Evolutionary conservation across 192 early-diverging fungal species (phyloP).

Genomic region (Lunasporangiospora selenospora): DNA sequence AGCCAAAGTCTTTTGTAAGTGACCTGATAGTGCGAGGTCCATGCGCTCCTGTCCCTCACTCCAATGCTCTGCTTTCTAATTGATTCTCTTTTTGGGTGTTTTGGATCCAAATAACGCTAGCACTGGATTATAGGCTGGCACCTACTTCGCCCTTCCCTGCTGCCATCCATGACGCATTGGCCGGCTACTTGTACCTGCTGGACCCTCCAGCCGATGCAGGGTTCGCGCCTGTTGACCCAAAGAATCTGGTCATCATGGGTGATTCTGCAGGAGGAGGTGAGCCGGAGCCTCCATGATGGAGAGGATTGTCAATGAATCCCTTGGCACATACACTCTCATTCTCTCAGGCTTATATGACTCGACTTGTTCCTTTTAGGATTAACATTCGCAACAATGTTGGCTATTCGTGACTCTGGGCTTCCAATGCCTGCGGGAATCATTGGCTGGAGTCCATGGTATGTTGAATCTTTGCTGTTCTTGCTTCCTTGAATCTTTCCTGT

Average conservation of each 20-base stretch:
- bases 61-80: background rate
- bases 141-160: conserved; percentile 85
- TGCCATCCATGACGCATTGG: conserved; percentile 82
- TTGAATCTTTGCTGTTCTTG: too few species aligned
- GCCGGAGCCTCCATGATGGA: background rate
- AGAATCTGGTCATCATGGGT: conserved; percentile 70
- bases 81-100: background rate
- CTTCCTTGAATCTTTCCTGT: too few species aligned
- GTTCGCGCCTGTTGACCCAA: conserved; percentile 55
- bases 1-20: conserved; percentile 46
- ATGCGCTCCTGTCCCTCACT: background rate
- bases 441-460: conserved; percentile 71
- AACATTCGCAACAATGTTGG: conserved; percentile 59
- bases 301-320: background rate
- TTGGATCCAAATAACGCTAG: conserved; percentile 4
- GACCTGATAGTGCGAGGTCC: background rate
- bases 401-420: conserved; percentile 62
- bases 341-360: background rate
- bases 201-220: conserved; percentile 54
- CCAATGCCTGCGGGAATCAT: conserved; percentile 64
- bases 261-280: conserved; percentile 76
- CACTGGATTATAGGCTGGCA: conserved; percentile 82
- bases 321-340: background rate
- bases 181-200: conserved; percentile 75
- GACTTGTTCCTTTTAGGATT: conserved; percentile 38